These are phyloP conservation scores for Alnus glutinosa DNA, from an alignment of 306 rosid genomes.

Conservation along the genomic window DNA sequence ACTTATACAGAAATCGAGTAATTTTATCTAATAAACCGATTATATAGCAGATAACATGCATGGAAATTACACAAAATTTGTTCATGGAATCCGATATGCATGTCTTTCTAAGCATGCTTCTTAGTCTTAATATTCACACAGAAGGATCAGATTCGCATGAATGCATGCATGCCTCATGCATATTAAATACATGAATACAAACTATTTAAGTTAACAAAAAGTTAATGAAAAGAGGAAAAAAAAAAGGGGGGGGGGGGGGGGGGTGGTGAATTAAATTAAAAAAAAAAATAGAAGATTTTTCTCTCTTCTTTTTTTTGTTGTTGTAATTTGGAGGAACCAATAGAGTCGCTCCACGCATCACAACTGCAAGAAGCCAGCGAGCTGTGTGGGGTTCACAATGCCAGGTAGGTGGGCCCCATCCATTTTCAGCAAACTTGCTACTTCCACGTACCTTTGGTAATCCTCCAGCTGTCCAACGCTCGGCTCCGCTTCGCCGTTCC, in stretches of 20 bases:
- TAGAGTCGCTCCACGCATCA: constrained; percentile 50
- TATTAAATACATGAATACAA: background rate
- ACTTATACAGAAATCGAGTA: too few species aligned
- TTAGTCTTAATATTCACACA: background rate
- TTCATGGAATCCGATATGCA: background rate
- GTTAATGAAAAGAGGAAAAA: background rate
- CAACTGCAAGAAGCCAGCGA: constrained; percentile 66
- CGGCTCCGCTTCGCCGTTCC: constrained; percentile 27
- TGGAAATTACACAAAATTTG: background rate
- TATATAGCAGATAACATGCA: background rate
- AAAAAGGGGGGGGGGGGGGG: background rate
- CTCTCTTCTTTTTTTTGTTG: too few species aligned
- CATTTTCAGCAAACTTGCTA: constrained; percentile 53
- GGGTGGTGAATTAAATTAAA: too few species aligned
- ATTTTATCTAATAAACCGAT: too few species aligned
- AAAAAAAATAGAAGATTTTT: too few species aligned
- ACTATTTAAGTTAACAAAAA: background rate
- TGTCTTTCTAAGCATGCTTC: background rate
- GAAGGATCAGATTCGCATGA: background rate
- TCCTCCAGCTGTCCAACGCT: constrained; percentile 29
- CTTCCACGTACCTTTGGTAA: constrained; percentile 58
- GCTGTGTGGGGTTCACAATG: constrained; percentile 82
- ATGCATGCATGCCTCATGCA: constrained; percentile 4
- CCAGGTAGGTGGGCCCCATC: constrained; percentile 71
- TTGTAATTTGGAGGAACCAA: constrained; percentile 5